Evolutionary conservation across 2,329 filamentous ascomycete species (phyloP), one percentile per base, ranked within the genome.

Genomic region (Aspergillus bombycis): DNA sequence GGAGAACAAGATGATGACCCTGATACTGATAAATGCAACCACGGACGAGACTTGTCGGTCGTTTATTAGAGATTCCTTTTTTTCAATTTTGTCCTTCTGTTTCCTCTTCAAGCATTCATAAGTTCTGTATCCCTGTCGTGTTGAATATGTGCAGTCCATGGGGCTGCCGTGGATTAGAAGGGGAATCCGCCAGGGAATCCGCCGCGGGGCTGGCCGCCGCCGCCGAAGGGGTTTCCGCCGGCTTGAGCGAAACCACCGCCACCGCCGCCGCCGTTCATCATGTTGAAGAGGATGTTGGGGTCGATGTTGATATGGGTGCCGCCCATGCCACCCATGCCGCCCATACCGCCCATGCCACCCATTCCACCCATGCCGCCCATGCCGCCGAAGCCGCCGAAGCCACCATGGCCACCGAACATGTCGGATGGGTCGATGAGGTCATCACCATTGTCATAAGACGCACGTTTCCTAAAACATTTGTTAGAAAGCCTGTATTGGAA

Each of bases 381-480:
- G 48, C 88, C 89, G 50, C 87, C 87, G 76, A 82, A 79, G 8
- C 76, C 79, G 14, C 78, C 75, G 59, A 80, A 78, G 34, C 77
- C 77, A 56, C 84, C 84, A 62, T 86, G 86, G 55, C 88, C 87
- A 60, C 88, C 85, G 71, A 94, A 95, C 87, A 94, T 94, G 73
- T 97, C 94, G 58, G 88, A 86, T 4, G 92, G 91, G 75, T 97
- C 94, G 62, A 95, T 85, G 34, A 97, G 86, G 76, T 99, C 94
- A 63, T 95, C 92, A 43, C 95, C 95, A 69, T 90, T 95, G 76
- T 99, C 94, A 75, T 96, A 99, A 59, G 91, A 85, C 68, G 91
- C 91, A 70, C 92, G 90, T 83, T 97, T 98, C 79, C 91, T 93
- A 65, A 55, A 65, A 55, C 5, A 32, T 11, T 45, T 38, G 62